Base-by-base conservation (phyloP, 805 yeast genomes). In the Wickerhamiella azymoides region DNA sequence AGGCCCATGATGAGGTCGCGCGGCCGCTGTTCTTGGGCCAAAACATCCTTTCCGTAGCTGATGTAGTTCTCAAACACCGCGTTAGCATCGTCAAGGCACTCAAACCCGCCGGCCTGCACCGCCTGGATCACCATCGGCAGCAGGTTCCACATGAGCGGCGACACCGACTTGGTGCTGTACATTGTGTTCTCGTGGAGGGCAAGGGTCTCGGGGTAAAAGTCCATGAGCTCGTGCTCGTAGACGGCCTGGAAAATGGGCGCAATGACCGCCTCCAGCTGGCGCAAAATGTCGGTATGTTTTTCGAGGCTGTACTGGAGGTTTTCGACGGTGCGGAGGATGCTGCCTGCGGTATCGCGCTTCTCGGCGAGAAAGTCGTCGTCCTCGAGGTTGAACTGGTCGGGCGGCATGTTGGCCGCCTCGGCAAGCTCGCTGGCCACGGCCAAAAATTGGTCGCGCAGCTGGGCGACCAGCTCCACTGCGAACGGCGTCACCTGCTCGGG, bases 401-500 rank as follows among this genome's bases (percentile, higher is more conserved):
- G 59, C 39, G 68, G 67, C 8, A 59, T 60, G 46, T 71, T 73
- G 21, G 60, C 59, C 39, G 62, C 49, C 24, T 81, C 93, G 46
- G 75, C 64, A 27, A 84, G 62, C 43, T 88, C 96, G 40, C 69
- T 65, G 2, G 88, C 81, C 24, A 84, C 60, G 52, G 72, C 69
- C 56, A 83, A 57, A 57, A 88, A 84, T 58, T 89, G 96, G 42
- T 76, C 76, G 13, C 79, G 79, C 54, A 68, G 50, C 50, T 66
- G 66, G 21, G 53, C 63, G 59, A 77, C 75, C 46, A 82, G 63
- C 48, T 80, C 80, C n/a, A 76, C 69, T 33, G 94, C 89, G 61
- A 84, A 89, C 14, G 98, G 97, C 50, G 86, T 92, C 54, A 89
- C 69, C 62, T 89, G 93, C 52, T 79, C 83, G 5, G 94, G 73